Base-by-base conservation (phyloP, 768 basidiomycete species). In the Chalciporus chontae region DNA sequence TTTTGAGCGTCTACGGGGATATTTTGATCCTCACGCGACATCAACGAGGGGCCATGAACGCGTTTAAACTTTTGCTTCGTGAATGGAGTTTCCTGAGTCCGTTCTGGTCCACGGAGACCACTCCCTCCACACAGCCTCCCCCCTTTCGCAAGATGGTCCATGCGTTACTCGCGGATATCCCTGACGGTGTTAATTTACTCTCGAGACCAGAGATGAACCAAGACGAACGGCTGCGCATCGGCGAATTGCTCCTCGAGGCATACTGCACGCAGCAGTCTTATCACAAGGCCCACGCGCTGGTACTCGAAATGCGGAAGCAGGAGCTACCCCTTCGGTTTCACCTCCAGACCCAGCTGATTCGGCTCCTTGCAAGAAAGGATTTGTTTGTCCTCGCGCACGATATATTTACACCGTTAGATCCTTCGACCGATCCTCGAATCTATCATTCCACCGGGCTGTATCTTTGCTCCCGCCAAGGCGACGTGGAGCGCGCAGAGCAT, bases 381-480 rank as follows among this genome's bases (percentile, higher is more conserved):
- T 36, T 63, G 15, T 74, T 75, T 52, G 62, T 64, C 37, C 60
- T 68, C 1, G 84, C 83, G 10, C 75, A 76, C 46, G 60, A 64
- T 23, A 57, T 80, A 19, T 81, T 73, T 55, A 31, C 64, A 17
- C 55, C 68, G 6, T 45, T 79, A 38, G 51, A 59, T 26, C 52
- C 61, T 24, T 55, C 42, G 7, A 47, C 47, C 37, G 41, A 55
- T 15, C 52, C 63, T 21, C 59, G 31, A 38, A 24, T 51, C 14
- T 59, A 66, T 36, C 65, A 71, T 48, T 71, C 69, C 37, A 71
- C 74, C 0, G 83, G 77, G n/a, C 68, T 87, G 5, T 70, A 74
- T 60, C 65, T 85, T 15, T 71, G 71, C 58, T 73, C 82, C 7
- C 75, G 73, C 23, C 72, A 78, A 48, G 85, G 85, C 24, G 69